Conservation (phyloP, 345 rosid species). For the Odontarrhena argentea region DNA sequence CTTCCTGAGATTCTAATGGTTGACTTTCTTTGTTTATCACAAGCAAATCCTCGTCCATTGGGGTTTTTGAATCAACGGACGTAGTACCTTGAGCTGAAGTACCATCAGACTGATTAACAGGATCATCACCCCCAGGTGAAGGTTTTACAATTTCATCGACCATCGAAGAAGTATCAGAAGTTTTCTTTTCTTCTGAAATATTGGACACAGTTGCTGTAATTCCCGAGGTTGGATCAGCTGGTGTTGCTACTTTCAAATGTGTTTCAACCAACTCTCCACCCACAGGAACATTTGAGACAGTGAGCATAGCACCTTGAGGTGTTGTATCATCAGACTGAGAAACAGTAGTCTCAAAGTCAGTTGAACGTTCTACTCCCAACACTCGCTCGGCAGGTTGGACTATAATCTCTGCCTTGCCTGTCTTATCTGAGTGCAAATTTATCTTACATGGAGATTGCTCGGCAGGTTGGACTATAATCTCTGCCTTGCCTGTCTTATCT, state of each 20-base stretch:
- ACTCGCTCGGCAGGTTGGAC: slow-evolving; percentile 26
- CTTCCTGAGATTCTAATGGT: slow-evolving; percentile 10
- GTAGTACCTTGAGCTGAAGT: slow-evolving; percentile 29
- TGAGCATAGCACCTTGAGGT: slow-evolving; percentile 34
- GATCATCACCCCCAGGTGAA: slow-evolving; percentile 27
- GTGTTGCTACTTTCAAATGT: slow-evolving; percentile 24
- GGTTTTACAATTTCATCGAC: slow-evolving; percentile 20
- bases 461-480: slow-evolving; percentile 21
- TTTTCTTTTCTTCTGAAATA: slow-evolving; percentile 21
- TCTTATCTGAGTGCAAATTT: slow-evolving; percentile 26
- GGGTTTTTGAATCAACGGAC: slow-evolving; percentile 28
- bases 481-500: slow-evolving; percentile 22
- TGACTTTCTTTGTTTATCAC: slow-evolving; percentile 14
- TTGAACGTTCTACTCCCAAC: slow-evolving; percentile 26
- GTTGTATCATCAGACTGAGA: slow-evolving; percentile 26
- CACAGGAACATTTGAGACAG: slow-evolving; percentile 34
- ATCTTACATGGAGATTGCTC: slow-evolving; percentile 21
- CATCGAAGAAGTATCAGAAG: slow-evolving; percentile 8
- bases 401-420: slow-evolving; percentile 7
- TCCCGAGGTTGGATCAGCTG: slow-evolving; percentile 19
- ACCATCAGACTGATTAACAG: slow-evolving; percentile 26
- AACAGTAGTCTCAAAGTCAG: slow-evolving; percentile 34
- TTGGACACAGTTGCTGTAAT: background rate
- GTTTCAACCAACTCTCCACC: slow-evolving; percentile 26
- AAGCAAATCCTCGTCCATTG: slow-evolving; percentile 14